A percentile compares a stretch with the other conserved stretches of the same genome.
phyloP scores from a whole-genome alignment of 2,329 filamentous ascomycete genomes.

The Graphium sp. region DNA sequence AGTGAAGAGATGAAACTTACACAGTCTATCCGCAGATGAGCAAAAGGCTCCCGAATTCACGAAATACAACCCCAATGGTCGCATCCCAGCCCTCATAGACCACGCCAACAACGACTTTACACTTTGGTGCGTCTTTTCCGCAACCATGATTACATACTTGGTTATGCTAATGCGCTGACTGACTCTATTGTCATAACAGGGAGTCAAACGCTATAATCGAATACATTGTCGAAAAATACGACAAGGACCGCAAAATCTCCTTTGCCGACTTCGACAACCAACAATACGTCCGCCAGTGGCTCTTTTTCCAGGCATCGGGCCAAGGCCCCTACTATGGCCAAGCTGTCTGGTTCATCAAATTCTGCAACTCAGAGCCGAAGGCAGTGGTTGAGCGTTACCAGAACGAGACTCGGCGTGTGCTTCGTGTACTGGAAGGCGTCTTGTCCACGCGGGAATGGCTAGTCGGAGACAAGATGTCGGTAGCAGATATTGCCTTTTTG shows the following conservation, averaged over 20 bases:
- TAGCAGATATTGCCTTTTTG: constrained; percentile 14
- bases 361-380: constrained; percentile 11
- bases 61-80: no score
- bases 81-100: no score
- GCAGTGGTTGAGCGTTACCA: constrained; percentile 14
- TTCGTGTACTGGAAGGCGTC: constrained; percentile 14
- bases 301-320: constrained; percentile 7
- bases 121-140: no score
- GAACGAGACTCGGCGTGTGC: constrained; percentile 13
- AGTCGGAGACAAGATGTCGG: constrained; percentile 16
- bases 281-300: constrained; percentile 7
- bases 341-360: constrained; percentile 14
- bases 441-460: constrained; percentile 17
- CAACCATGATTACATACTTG: no score
- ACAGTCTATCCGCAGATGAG: no score
- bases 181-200: no score
- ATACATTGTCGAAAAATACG: constrained; percentile 11
- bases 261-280: constrained; percentile 5
- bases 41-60: no score
- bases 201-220: constrained; percentile 13
- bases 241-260: constrained; percentile 8
- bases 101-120: no score
- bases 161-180: no score
- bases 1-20: no score
- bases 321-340: constrained; percentile 21